Conservation (phyloP, 2,329 filamentous ascomycete genomes). For the Pseudocercospora cruenta region DNA sequence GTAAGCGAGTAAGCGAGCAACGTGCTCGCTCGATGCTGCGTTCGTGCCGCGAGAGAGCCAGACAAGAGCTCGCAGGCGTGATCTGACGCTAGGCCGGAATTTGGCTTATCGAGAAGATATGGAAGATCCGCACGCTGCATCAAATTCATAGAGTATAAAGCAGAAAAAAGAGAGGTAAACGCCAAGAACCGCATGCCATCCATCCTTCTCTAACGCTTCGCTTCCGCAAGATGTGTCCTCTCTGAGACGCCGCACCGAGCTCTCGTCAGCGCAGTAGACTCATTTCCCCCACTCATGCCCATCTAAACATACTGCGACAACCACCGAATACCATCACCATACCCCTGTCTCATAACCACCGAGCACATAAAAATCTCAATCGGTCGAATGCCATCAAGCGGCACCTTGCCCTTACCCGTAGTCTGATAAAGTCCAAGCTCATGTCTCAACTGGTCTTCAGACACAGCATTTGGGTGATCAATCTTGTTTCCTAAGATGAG, state of each 20-base stretch:
- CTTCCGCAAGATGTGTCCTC: background rate
- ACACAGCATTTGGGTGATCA: slow-evolving; percentile 93
- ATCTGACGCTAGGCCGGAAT: background rate
- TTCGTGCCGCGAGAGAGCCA: background rate
- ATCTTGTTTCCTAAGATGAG: slow-evolving; percentile 99
- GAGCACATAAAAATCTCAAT: slow-evolving; percentile 99
- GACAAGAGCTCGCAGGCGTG: background rate
- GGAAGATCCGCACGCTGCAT: background rate
- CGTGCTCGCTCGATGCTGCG: background rate
- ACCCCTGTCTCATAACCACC: slow-evolving; percentile 94
- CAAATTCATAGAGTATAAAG: background rate
- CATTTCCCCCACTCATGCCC: background rate
- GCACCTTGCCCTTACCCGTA: slow-evolving; percentile 90
- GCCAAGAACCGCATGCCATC: background rate
- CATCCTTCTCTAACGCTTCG: background rate
- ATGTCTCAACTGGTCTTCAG: slow-evolving; percentile 91
- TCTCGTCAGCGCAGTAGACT: no score
- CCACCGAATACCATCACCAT: slow-evolving; percentile 90
- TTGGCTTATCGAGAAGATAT: background rate
- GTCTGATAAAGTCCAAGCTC: slow-evolving; percentile 94
- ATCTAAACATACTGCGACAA: slow-evolving; percentile 81
- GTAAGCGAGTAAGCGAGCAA: slow-evolving; percentile 4
- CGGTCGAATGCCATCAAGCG: slow-evolving; percentile 85
- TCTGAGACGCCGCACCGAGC: background rate
- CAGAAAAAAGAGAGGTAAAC: background rate